Percentiles rank a stretch among this genome's conserved stretches.
Evolutionary conservation across 805 yeast species (phyloP).

Genomic region (Ogataea henricii): DNA sequence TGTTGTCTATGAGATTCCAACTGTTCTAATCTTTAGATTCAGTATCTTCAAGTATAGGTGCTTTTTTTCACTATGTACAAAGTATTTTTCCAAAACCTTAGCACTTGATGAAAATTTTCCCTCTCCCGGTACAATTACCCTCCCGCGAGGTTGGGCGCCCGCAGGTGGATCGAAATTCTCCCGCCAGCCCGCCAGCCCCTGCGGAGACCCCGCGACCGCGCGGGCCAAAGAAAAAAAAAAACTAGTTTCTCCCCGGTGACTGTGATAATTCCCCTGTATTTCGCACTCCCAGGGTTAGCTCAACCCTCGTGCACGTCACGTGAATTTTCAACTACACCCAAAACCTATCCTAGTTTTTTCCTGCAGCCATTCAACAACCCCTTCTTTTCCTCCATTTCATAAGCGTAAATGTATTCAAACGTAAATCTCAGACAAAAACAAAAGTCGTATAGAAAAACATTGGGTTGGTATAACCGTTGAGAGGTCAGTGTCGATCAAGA

Average conservation of each 20-base stretch:
- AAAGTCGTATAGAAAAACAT: conserved; percentile 9
- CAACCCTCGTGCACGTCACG: conserved; percentile 11
- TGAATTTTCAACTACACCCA: conserved; percentile 2
- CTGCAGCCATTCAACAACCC: background rate
- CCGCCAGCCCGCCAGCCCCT: too few relatives aligned
- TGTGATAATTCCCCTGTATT: too few relatives aligned
- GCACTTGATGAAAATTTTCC: conserved; percentile 12
- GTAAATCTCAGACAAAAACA: conserved; percentile 13
- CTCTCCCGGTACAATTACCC: conserved; percentile 2
- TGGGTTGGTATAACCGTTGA: background rate
- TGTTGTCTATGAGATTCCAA: conserved; percentile 9
- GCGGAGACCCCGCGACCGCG: too few relatives aligned
- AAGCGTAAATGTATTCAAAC: conserved; percentile 18
- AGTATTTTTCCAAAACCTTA: background rate
- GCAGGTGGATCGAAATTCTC: too few relatives aligned
- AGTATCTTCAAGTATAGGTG: background rate
- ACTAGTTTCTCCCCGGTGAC: background rate
- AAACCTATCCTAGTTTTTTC: background rate
- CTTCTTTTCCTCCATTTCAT: background rate
- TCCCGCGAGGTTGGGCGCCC: background rate
- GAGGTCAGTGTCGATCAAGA: background rate
- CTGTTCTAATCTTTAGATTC: background rate
- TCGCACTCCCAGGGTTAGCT: conserved; percentile 1
- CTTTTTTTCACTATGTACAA: conserved; percentile 1
- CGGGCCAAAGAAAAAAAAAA: too few relatives aligned